Conservation (phyloP, 2,329 filamentous ascomycete species). For the Epichloe sp. region DNA sequence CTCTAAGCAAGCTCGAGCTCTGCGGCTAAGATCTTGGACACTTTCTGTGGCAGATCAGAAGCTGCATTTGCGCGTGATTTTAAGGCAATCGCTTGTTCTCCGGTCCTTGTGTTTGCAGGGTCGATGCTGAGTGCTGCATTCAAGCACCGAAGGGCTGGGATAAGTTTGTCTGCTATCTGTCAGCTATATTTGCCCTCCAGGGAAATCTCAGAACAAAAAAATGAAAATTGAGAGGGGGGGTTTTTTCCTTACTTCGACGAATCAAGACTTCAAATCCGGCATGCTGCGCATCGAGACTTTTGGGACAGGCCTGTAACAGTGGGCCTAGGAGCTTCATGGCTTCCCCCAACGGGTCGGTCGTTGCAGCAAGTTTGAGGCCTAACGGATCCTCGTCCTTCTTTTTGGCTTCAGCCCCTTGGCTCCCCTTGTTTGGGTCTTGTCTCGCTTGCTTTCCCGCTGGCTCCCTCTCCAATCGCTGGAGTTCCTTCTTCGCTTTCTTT, state of each 20-base stretch:
- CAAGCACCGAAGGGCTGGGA: conserved; percentile 78
- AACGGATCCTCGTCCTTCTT: conserved; percentile 86
- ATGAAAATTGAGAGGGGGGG: background rate
- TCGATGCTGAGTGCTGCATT: conserved; percentile 60
- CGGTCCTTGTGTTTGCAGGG: conserved; percentile 54
- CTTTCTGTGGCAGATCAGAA: conserved; percentile 47
- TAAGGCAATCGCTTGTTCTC: conserved; percentile 62
- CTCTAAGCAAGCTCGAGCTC: conserved; percentile 41
- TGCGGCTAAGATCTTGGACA: conserved; percentile 54
- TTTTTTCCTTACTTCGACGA: conserved; percentile 53
- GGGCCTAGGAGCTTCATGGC: conserved; percentile 77
- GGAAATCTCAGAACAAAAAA: background rate
- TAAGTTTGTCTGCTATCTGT: conserved; percentile 55
- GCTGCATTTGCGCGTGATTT: conserved; percentile 45
- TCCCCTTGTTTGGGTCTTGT: conserved; percentile 71
- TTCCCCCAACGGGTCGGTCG: conserved; percentile 66
- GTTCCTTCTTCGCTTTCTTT: conserved; percentile 80
- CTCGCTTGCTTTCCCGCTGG: conserved; percentile 67
- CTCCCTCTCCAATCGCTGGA: conserved; percentile 51
- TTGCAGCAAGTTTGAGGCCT: conserved; percentile 67
- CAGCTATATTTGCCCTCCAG: background rate
- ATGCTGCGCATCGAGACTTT: conserved; percentile 69
- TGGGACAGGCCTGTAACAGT: conserved; percentile 69
- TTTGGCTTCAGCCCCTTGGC: conserved; percentile 53
- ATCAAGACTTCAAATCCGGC: conserved; percentile 85